These are phyloP conservation scores for Medicago lupulina DNA, from an alignment of 306 rosid species.

Conservation along the genomic window DNA sequence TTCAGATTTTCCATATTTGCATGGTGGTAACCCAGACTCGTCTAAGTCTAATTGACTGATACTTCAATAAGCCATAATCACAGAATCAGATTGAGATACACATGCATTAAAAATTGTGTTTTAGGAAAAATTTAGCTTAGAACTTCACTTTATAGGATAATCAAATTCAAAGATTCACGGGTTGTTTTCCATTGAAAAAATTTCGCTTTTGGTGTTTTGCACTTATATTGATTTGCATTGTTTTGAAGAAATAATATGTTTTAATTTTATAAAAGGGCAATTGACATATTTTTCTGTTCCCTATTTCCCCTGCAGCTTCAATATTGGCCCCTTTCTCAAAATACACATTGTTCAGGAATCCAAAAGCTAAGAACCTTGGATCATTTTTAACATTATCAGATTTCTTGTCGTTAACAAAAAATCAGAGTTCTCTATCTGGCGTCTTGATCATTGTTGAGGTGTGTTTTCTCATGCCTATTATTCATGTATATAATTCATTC, in stretches of 20 bases:
- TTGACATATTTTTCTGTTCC: conserved; percentile 46
- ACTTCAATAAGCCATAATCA: conserved; percentile 19
- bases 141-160: conserved; percentile 19
- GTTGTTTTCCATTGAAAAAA: conserved; percentile 19
- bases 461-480: conserved; percentile 27
- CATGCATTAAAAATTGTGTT: not conserved
- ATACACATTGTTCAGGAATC: conserved; percentile 63
- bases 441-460: conserved; percentile 80
- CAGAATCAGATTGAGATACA: conserved; percentile 24
- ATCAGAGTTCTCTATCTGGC: conserved; percentile 67
- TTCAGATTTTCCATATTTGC: conserved; percentile 31
- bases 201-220: conserved; percentile 29
- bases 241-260: conserved; percentile 5
- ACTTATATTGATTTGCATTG: conserved; percentile 1
- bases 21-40: conserved; percentile 24
- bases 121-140: not conserved
- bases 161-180: conserved; percentile 4
- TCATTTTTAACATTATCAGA: conserved; percentile 60
- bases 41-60: conserved; percentile 15
- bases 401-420: conserved; percentile 79
- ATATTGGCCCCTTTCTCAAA: conserved; percentile 54
- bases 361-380: conserved; percentile 55
- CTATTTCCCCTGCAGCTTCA: conserved; percentile 60
- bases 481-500: conserved; percentile 18
- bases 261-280: conserved; percentile 8